Evolutionary conservation across 2,329 filamentous ascomycete genomes (phyloP).

Genomic region (Cadophora gregata): DNA sequence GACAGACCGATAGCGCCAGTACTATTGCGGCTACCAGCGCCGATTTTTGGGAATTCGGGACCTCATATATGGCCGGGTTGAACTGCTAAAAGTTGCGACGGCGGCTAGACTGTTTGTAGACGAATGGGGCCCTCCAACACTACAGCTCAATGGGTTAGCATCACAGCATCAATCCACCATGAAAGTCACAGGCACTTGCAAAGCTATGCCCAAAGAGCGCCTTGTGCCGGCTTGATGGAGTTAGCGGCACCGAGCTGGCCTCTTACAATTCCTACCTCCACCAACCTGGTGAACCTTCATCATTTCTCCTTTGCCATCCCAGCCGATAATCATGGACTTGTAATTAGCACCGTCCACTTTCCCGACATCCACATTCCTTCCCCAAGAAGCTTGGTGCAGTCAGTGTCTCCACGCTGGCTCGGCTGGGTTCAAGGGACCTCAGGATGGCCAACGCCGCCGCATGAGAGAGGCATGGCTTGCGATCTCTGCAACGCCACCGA

Average conservation of each 20-base stretch:
- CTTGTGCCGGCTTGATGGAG: slow-evolving; percentile 1
- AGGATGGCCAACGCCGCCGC: slow-evolving; percentile 8
- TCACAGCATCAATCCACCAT: not conserved
- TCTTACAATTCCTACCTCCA: slow-evolving; percentile 14
- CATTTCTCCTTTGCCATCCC: slow-evolving; percentile 8
- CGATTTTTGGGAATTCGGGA: slow-evolving; percentile 26
- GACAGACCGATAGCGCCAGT: not conserved
- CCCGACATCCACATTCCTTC: not conserved
- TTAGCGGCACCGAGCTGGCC: slow-evolving; percentile 27
- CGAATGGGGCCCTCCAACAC: not conserved
- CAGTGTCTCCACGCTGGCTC: slow-evolving; percentile 26
- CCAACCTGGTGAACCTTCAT: not conserved
- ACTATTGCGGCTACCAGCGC: slow-evolving; percentile 21
- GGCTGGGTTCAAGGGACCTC: not conserved
- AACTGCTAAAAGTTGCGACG: slow-evolving; percentile 6
- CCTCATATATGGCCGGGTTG: slow-evolving; percentile 5
- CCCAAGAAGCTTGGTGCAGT: slow-evolving; percentile 33
- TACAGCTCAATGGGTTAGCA: slow-evolving; percentile 3
- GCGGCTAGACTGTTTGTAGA: not conserved
- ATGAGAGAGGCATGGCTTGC: slow-evolving; percentile 11
- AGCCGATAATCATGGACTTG: not conserved
- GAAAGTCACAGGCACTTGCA: not conserved
- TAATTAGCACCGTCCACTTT: slow-evolving; percentile 12
- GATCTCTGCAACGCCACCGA: slow-evolving; percentile 16
- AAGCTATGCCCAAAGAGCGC: not conserved